Conservation (phyloP, 2,329 filamentous ascomycete species). For the Claviceps purpurea region DNA sequence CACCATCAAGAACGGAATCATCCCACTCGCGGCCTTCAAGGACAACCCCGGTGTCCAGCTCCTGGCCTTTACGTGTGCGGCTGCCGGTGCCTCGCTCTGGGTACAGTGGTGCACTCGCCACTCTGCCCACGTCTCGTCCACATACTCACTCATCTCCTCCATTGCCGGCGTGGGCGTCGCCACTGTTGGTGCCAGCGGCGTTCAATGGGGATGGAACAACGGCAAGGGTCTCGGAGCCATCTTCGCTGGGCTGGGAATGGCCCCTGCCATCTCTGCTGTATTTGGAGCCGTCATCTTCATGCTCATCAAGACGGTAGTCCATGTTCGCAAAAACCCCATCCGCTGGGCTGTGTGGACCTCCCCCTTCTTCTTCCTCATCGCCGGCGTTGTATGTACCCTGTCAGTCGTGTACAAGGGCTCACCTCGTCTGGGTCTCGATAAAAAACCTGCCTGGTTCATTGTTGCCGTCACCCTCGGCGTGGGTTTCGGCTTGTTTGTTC, state of each 20-base stretch:
- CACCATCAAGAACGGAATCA: slow-evolving; percentile 71
- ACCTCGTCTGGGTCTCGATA: slow-evolving; percentile 49
- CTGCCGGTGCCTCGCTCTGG: slow-evolving; percentile 54
- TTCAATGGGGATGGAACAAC: slow-evolving; percentile 53
- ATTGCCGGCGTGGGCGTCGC: slow-evolving; percentile 58
- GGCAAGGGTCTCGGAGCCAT: slow-evolving; percentile 57
- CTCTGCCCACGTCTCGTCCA: slow-evolving; percentile 61
- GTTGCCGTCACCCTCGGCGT: slow-evolving; percentile 51
- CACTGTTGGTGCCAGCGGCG: slow-evolving; percentile 44
- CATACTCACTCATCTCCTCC: slow-evolving; percentile 57
- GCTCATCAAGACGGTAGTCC: slow-evolving; percentile 51
- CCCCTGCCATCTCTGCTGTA: slow-evolving; percentile 46
- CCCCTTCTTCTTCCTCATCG: slow-evolving; percentile 66
- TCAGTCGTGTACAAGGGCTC: slow-evolving; percentile 75
- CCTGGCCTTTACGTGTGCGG: slow-evolving; percentile 51
- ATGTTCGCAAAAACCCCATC: slow-evolving; percentile 57
- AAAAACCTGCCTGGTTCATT: slow-evolving; percentile 56
- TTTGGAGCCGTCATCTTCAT: slow-evolving; percentile 56
- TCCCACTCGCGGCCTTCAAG: slow-evolving; percentile 44
- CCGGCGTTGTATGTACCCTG: slow-evolving; percentile 59
- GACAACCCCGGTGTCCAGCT: slow-evolving; percentile 53
- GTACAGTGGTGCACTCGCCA: slow-evolving; percentile 70
- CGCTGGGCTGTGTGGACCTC: slow-evolving; percentile 61
- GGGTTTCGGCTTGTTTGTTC: slow-evolving; percentile 43
- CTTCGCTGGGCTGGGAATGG: slow-evolving; percentile 55